Conservation (phyloP, 2,329 filamentous ascomycete species). For the Xylariaceae sp. region DNA sequence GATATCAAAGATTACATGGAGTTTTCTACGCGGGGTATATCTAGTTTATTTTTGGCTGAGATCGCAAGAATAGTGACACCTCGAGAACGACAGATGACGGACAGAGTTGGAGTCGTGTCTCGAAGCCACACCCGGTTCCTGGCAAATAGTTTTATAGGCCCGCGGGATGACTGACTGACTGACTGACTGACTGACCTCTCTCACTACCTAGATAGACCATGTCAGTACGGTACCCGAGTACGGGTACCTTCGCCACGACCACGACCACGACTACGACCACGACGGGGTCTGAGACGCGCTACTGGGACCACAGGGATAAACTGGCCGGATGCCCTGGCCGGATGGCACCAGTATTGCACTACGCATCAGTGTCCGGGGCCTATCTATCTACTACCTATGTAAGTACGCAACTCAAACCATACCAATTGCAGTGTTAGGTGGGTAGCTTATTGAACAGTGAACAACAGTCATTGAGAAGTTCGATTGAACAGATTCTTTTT, state of each 20-base stretch:
- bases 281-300: neutral
- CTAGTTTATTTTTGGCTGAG: neutral
- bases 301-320: constrained; percentile 2
- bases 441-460: too few species aligned
- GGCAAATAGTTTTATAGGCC: too few species aligned
- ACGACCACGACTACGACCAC: neutral
- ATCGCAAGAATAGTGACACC: too few species aligned
- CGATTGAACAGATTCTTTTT: neutral
- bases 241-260: neutral
- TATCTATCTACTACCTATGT: too few species aligned
- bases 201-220: neutral
- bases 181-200: neutral
- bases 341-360: neutral
- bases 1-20: neutral
- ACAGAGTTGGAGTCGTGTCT: neutral
- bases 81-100: neutral
- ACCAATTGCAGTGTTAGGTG: too few species aligned
- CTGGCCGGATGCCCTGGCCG: neutral
- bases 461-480: too few species aligned
- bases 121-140: neutral
- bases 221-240: neutral
- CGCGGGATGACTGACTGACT: too few species aligned
- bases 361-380: neutral
- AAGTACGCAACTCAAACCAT: too few species aligned
- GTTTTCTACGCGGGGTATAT: neutral